A percentile compares a stretch with the other conserved stretches of the same genome.
Evolutionary conservation across 179 eudicot species (phyloP).

Genomic region (Pouteria campechiana): DNA sequence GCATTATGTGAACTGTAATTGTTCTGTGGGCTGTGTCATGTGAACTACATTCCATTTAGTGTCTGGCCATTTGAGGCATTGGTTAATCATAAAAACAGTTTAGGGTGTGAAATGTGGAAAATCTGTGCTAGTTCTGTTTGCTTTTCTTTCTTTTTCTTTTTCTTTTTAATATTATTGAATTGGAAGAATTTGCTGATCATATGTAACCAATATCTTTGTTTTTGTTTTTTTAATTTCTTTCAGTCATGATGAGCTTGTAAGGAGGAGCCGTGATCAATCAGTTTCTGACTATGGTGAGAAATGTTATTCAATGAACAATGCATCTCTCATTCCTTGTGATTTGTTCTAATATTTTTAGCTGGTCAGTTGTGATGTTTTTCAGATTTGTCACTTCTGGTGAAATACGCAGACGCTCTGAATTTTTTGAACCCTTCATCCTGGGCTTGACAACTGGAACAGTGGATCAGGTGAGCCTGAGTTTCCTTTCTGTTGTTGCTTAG

Average conservation of each 20-base stretch:
- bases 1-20: too few species aligned
- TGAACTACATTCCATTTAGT: too few species aligned
- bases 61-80: too few species aligned
- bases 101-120: too few species aligned
- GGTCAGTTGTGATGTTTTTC: slow-evolving; percentile 91
- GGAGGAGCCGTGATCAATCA: slow-evolving; percentile 81
- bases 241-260: slow-evolving; percentile 79
- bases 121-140: too few species aligned
- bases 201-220: background rate
- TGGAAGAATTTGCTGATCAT: background rate
- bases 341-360: slow-evolving; percentile 20
- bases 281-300: slow-evolving; percentile 88
- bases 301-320: too few species aligned
- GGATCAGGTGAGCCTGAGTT: slow-evolving; percentile 78
- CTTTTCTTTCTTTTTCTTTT: too few species aligned
- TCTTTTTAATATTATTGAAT: background rate
- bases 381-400: slow-evolving; percentile 96
- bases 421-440: slow-evolving; percentile 88
- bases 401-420: slow-evolving; percentile 75
- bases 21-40: too few species aligned
- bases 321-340: background rate
- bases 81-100: too few species aligned
- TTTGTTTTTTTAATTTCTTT: slow-evolving; percentile 2
- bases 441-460: slow-evolving; percentile 81
- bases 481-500: too few species aligned